Conservation (phyloP, 129 eudicot genomes). For the Sambucus nigra region DNA sequence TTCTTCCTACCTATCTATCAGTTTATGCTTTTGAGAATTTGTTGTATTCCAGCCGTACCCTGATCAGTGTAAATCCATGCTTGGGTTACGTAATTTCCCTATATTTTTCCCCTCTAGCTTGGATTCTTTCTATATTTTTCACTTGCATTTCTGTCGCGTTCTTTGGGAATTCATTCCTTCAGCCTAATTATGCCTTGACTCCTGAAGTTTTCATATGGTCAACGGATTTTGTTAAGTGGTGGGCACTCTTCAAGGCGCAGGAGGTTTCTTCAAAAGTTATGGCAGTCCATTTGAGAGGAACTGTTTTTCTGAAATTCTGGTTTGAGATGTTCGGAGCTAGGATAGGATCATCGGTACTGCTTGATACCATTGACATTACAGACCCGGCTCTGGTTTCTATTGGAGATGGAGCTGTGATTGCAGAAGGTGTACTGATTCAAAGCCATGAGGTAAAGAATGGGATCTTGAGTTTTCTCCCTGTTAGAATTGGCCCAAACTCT, state of each 20-base stretch:
- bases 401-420: slow-evolving; percentile 61
- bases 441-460: slow-evolving; percentile 81
- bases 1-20: slow-evolving; percentile 51
- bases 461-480: slow-evolving; percentile 54
- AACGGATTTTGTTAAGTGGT: slow-evolving; percentile 66
- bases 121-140: slow-evolving; percentile 61
- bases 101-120: slow-evolving; percentile 57
- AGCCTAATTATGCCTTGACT: slow-evolving; percentile 59
- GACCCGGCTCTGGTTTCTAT: slow-evolving; percentile 80
- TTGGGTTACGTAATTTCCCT: slow-evolving; percentile 29
- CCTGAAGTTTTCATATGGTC: slow-evolving; percentile 73
- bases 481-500: slow-evolving; percentile 60
- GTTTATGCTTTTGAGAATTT: slow-evolving; percentile 34
- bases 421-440: slow-evolving; percentile 73
- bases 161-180: slow-evolving; percentile 63
- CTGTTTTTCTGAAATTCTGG: slow-evolving; percentile 69
- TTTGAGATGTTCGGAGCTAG: slow-evolving; percentile 70
- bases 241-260: slow-evolving; percentile 84
- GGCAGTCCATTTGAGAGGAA: slow-evolving; percentile 82
- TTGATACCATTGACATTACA: slow-evolving; percentile 68
- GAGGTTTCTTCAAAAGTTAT: slow-evolving; percentile 58
- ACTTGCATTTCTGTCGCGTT: slow-evolving; percentile 54
- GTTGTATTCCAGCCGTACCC: slow-evolving; percentile 14
- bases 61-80: slow-evolving; percentile 14
- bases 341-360: slow-evolving; percentile 67